Base-by-base conservation (phyloP, 345 rosid species). In the Aquilaria sinensis region DNA sequence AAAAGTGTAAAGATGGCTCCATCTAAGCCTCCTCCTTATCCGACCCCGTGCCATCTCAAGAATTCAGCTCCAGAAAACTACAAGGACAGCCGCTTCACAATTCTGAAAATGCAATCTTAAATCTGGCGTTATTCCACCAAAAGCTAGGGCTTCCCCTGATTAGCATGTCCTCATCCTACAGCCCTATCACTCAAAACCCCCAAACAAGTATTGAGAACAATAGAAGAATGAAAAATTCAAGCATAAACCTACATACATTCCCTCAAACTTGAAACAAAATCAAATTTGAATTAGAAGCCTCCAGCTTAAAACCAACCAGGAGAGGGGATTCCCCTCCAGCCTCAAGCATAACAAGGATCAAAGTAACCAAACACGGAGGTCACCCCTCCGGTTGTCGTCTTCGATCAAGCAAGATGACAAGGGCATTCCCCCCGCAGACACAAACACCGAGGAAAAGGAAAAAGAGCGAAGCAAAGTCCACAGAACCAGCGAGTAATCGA, bases 1-100 rank as follows among this genome's bases (percentile, higher is more conserved):
- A 45, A 94, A 94, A 14, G 99, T 89, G 47, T 94, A 90, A 63
- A 94, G 86, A 67, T 70, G 76, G 70, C 96, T 87, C 70, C 89
- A 78, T 31, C 83, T 72, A 63, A 88, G 74, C 96, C 80, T 91
- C n/a, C 82, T 83, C 82, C 96, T 83, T 72, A 83, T 84, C 68
- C 88, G 84, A 48, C 97, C 90, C 61, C 85, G 58, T 66, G 96
- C 74, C 99, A 94, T 94, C 73, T 74, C 69, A 60, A 51, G 55
- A 61, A 37, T n/a, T 74, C 62, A 68, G 49, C 49, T 46, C 62
- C 14, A 49, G 3, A 30, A 61, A 61, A 29, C 57, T 57, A 68
- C 10, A n/a, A 23, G 65, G 73, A 62, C 45, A 68, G 56, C 50
- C 43, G 4, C 3, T 37, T 37, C 43, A 37, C 43, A 64, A 4